A percentile compares a stretch with the other conserved stretches of the same genome.
Conservation (phyloP, 257 asterid species). For the Ilex asprella region DNA sequence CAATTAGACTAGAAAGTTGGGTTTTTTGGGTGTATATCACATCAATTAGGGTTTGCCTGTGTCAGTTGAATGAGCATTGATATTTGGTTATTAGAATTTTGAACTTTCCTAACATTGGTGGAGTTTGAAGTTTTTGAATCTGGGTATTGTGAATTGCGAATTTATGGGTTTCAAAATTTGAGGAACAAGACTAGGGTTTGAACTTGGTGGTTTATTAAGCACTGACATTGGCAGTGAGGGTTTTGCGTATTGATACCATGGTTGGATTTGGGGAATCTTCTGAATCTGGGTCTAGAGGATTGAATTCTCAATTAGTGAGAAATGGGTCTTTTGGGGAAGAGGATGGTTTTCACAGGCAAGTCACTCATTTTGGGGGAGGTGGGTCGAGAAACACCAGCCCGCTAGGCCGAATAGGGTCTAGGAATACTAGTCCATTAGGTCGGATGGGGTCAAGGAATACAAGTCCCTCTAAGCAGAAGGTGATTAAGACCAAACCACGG, state of each 20-base stretch:
- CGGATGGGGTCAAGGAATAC: slow-evolving; percentile 85
- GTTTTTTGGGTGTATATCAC: background rate
- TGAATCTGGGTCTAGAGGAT: slow-evolving; percentile 39
- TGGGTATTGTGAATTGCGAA: slow-evolving; percentile 4
- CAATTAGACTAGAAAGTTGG: slow-evolving; percentile 5
- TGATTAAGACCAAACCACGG: slow-evolving; percentile 78
- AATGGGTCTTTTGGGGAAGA: slow-evolving; percentile 51
- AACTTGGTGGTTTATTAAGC: slow-evolving; percentile 9
- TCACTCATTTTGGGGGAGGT: slow-evolving; percentile 48
- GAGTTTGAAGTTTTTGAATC: slow-evolving; percentile 9
- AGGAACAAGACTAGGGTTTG: slow-evolving; percentile 5
- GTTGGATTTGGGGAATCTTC: slow-evolving; percentile 58
- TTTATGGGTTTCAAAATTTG: background rate
- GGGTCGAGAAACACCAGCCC: slow-evolving; percentile 26
- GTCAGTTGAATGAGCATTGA: slow-evolving; percentile 4
- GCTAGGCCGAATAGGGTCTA: slow-evolving; percentile 1
- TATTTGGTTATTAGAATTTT: slow-evolving; percentile 6
- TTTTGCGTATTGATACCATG: slow-evolving; percentile 15
- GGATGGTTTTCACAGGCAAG: slow-evolving; percentile 49
- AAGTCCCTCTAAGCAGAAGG: slow-evolving; percentile 84
- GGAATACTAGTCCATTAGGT: slow-evolving; percentile 83
- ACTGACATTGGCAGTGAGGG: slow-evolving; percentile 10
- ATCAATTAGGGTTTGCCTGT: slow-evolving; percentile 12
- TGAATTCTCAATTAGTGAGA: slow-evolving; percentile 41
- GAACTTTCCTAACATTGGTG: slow-evolving; percentile 2